Conservation (phyloP, 2,329 filamentous ascomycete species). For the Cercospora brassicicola region DNA sequence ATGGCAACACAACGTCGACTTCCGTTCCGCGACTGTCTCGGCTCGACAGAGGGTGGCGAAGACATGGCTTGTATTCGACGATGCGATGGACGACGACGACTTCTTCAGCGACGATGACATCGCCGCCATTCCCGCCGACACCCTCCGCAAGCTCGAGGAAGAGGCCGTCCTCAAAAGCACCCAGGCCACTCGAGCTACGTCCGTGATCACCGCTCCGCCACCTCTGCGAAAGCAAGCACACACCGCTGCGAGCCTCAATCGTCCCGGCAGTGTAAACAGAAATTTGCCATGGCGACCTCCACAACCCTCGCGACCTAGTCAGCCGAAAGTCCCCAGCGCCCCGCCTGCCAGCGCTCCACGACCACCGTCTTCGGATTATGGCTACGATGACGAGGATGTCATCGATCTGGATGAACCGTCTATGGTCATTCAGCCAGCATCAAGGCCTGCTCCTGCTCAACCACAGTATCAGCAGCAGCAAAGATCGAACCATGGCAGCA, state of each 20-base stretch:
- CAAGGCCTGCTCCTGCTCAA: slow-evolving; percentile 15
- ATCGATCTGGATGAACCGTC: slow-evolving; percentile 48
- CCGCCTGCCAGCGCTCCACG: slow-evolving; percentile 31
- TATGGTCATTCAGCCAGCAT: slow-evolving; percentile 32
- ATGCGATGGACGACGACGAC: slow-evolving; percentile 44
- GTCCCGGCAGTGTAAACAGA: slow-evolving; percentile 23
- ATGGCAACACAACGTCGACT: background rate
- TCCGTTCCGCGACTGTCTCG: background rate
- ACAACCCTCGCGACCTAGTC: slow-evolving; percentile 25
- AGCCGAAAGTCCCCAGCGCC: slow-evolving; percentile 16
- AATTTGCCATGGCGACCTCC: slow-evolving; percentile 36
- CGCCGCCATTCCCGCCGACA: slow-evolving; percentile 48
- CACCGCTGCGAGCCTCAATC: slow-evolving; percentile 27
- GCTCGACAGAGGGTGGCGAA: background rate
- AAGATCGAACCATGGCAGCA: slow-evolving; percentile 14
- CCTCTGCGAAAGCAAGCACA: slow-evolving; percentile 27
- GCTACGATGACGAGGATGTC: slow-evolving; percentile 48
- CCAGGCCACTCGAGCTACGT: slow-evolving; percentile 10
- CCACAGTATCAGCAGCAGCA: slow-evolving; percentile 10
- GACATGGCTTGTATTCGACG: slow-evolving; percentile 3
- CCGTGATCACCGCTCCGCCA: slow-evolving; percentile 1
- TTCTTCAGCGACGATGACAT: slow-evolving; percentile 50
- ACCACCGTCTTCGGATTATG: slow-evolving; percentile 46
- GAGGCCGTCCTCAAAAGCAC: slow-evolving; percentile 44
- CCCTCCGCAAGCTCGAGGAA: slow-evolving; percentile 49